Evolutionary conservation across 345 rosid species (phyloP), one percentile per base, ranked within the genome.

Genomic region (Psidium guajava): DNA sequence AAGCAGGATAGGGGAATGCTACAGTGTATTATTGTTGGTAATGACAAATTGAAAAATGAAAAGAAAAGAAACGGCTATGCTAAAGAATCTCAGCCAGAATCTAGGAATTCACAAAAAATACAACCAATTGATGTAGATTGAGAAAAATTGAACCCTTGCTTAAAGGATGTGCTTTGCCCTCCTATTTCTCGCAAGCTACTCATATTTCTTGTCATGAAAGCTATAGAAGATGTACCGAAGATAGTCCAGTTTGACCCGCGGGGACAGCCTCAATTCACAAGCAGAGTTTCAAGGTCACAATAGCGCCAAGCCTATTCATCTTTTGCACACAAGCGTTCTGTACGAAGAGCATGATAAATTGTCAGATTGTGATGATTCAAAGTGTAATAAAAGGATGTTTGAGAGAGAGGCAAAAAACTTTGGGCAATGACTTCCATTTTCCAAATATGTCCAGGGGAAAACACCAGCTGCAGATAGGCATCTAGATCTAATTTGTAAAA

Each of bases 251-350:
- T 18, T 69, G 77, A 36, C 44, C 3, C 0, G 2, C 1, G 0
- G 47, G 47, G 77, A 15, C 25, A 21, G 77, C 36, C 25, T 18
- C 47, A 0, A 18, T 18, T 3, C 3, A 40, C 20, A 18, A 36
- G 47, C 36, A 36, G 12, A 69, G 40, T 36, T 69, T 18, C 47
- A 6, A 3, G 20, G 13, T 69, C 13, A 69, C 25, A 69, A 69
- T 18, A 69, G 25, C 8, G 47, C 84, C 54, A 59, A 15, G 44
- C 61, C 84, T 92, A 93, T 49, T 87, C 93, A 54, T 95, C 98
- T 88, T 93, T 87, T 44, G 94, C 92, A 88, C 98, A 95, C 86
- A 95, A 86, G 32, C 98, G 93, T 91, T 97, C 98, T 95, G 94
- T 75, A 89, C 55, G 42, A 81, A 84, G 49, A 88, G 85, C 82